A percentile compares a stretch with the other conserved stretches of the same genome.
phyloP scores from a whole-genome alignment of 1,284 basidiomycete species.

The Rhodotorula glutinis region DNA sequence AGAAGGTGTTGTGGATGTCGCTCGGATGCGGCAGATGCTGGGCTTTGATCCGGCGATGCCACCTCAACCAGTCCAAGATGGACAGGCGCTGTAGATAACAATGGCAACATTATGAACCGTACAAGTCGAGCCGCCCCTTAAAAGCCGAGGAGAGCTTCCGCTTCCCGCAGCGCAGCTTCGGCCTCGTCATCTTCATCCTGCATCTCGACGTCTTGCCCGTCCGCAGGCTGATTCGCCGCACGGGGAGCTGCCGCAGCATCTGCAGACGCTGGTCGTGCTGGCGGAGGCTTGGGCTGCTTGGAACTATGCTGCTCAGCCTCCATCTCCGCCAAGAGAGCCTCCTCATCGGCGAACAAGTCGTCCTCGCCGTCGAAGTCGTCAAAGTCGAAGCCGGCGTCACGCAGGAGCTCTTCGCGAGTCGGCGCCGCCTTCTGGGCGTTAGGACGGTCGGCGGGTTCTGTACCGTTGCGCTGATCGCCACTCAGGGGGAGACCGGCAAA shows the following conservation, averaged over 20 bases:
- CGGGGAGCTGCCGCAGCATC: background rate
- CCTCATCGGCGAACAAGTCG: constrained; percentile 23
- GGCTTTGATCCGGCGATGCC: constrained; percentile 52
- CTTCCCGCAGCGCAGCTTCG: constrained; percentile 13
- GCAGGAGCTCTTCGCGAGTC: background rate
- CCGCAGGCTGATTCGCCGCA: too few relatives aligned
- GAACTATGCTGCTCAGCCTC: constrained; percentile 2
- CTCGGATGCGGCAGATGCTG: constrained; percentile 68
- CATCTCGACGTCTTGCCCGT: background rate
- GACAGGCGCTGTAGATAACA: background rate
- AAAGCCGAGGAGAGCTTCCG: constrained; percentile 11
- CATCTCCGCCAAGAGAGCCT: constrained; percentile 14
- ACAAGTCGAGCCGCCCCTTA: too few relatives aligned
- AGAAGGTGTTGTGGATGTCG: constrained; percentile 69
- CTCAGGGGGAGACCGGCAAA: background rate
- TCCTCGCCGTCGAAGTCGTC: constrained; percentile 11
- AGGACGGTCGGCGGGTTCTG: background rate
- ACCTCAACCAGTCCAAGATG: background rate
- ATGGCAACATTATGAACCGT: too few relatives aligned
- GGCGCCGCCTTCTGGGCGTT: background rate
- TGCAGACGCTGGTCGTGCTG: background rate
- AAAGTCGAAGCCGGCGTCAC: constrained; percentile 2
- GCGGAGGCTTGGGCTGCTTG: background rate
- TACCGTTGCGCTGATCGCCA: background rate
- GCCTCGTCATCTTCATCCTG: constrained; percentile 6